Conservation (phyloP, 805 yeast genomes). For the Ogataea wickerhamii region DNA sequence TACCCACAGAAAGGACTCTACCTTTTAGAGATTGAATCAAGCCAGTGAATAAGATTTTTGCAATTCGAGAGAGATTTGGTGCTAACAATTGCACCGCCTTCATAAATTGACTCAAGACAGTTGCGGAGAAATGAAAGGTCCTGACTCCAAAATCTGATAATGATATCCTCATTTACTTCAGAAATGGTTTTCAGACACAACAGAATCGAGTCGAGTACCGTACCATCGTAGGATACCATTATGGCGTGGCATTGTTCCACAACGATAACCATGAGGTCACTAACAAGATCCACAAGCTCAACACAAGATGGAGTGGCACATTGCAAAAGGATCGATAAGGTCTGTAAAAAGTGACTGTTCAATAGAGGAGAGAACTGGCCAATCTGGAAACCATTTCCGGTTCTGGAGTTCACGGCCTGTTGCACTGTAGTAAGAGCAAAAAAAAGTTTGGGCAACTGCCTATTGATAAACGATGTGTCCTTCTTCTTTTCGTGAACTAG, state of each 20-base stretch:
- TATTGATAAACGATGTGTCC: conserved; percentile 36
- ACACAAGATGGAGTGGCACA: conserved; percentile 54
- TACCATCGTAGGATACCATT: conserved; percentile 7
- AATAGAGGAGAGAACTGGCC: conserved; percentile 55
- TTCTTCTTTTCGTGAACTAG: conserved; percentile 8
- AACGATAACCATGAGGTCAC: conserved; percentile 43
- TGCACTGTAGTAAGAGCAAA: conserved; percentile 54
- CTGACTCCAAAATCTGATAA: neutral
- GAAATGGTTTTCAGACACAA: conserved; percentile 8
- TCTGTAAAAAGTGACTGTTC: conserved; percentile 55
- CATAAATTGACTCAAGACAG: conserved; percentile 4
- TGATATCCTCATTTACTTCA: conserved; percentile 1
- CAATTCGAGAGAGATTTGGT: neutral
- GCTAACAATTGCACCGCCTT: conserved; percentile 8
- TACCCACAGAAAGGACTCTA: too few species aligned
- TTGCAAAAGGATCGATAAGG: conserved; percentile 53
- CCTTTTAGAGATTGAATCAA: neutral
- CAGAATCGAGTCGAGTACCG: conserved; percentile 12
- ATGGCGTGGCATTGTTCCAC: conserved; percentile 10
- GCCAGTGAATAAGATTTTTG: neutral
- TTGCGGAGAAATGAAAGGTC: conserved; percentile 7
- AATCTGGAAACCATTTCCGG: conserved; percentile 39
- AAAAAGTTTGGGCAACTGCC: conserved; percentile 39
- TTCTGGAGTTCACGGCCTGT: conserved; percentile 35
- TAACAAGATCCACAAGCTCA: conserved; percentile 53